phyloP scores from a whole-genome alignment of 179 eudicot species.

The Silene vulgaris region DNA sequence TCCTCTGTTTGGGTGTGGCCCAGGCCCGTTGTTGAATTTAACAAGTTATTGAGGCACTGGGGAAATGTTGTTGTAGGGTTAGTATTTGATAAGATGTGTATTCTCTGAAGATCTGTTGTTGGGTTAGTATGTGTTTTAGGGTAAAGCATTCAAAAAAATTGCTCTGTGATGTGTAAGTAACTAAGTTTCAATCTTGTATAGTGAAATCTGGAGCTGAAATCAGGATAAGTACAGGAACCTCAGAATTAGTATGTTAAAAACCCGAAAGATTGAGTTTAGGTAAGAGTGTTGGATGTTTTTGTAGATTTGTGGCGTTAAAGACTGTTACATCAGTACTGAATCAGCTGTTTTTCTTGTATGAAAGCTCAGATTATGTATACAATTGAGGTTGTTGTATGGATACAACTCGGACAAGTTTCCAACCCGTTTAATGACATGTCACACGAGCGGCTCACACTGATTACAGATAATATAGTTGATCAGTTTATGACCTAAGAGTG shows the following conservation, averaged over 20 bases:
- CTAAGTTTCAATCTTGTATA: background rate
- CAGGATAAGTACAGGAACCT: background rate
- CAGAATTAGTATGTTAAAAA: background rate
- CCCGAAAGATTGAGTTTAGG: background rate
- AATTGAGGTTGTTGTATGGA: background rate
- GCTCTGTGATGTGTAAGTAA: background rate
- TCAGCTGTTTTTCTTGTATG: too few species aligned
- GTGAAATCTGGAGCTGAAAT: background rate
- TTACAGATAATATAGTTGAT: too few species aligned
- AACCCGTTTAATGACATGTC: too few species aligned
- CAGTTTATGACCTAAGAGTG: too few species aligned
- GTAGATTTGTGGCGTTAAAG: background rate
- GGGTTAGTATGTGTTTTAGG: background rate
- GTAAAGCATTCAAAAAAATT: background rate
- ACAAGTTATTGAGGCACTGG: too few species aligned
- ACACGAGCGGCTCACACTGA: too few species aligned
- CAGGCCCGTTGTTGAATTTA: too few species aligned
- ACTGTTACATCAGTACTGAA: background rate
- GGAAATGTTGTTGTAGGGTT: too few species aligned
- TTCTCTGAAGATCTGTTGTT: too few species aligned
- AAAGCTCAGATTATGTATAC: background rate
- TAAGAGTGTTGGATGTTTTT: conserved; percentile 1
- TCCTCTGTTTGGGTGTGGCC: too few species aligned
- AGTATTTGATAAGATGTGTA: too few species aligned
- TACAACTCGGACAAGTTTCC: too few species aligned